A percentile compares a stretch with the other conserved stretches of the same genome.
Evolutionary conservation across 1,284 basidiomycete species (phyloP).

Genomic region (Cryptococcus amylolentus): DNA sequence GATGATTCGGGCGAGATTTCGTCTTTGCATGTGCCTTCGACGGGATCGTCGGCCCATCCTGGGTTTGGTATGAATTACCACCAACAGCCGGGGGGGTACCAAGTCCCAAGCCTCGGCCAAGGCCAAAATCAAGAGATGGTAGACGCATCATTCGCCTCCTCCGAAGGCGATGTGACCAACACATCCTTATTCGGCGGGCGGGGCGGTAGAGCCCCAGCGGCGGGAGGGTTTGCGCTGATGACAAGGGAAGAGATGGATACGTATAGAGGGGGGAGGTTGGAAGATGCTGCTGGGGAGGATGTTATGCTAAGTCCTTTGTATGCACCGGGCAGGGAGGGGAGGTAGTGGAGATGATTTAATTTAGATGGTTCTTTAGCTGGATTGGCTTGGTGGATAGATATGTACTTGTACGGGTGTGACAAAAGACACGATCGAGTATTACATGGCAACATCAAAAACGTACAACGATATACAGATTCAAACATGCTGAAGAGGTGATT

Average conservation of each 20-base stretch:
- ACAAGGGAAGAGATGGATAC: constrained; percentile 49
- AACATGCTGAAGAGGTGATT: too few relatives aligned
- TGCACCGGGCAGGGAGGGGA: background rate
- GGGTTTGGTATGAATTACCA: background rate
- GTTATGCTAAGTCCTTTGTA: constrained; percentile 10
- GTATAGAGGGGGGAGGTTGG: constrained; percentile 40
- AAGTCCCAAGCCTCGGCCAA: background rate
- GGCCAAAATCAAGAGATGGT: background rate
- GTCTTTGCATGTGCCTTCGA: background rate
- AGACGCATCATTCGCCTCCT: constrained; percentile 1
- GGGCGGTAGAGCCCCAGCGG: constrained; percentile 4
- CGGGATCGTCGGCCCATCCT: background rate
- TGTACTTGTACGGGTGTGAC: too few relatives aligned
- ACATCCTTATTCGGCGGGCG: background rate
- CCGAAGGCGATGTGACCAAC: background rate
- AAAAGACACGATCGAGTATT: too few relatives aligned
- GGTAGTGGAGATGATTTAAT: too few relatives aligned
- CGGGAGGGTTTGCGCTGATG: constrained; percentile 28
- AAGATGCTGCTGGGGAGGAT: constrained; percentile 35
- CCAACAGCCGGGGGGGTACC: background rate
- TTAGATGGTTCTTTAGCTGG: too few relatives aligned
- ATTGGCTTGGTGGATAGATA: too few relatives aligned
- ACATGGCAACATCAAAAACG: too few relatives aligned
- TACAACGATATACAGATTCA: too few relatives aligned
- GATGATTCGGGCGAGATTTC: background rate